Evolutionary conservation across 441 rosid genomes (phyloP).

Genomic region (Brassica balearica): DNA sequence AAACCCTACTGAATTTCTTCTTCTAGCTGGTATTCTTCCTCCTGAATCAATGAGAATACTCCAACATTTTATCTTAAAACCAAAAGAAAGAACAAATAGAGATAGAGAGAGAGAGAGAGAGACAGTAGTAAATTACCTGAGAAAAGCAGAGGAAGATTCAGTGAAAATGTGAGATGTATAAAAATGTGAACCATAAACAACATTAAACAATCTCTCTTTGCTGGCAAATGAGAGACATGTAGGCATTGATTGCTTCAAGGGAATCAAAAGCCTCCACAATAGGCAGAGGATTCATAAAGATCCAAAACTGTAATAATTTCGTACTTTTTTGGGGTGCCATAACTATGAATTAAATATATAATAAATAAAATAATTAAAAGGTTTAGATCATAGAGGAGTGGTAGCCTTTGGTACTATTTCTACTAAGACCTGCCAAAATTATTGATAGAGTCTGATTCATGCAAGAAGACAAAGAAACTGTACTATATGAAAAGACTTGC

Average conservation of each 20-base stretch:
- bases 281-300: slow-evolving; percentile 36
- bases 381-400: slow-evolving; percentile 37
- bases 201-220: slow-evolving; percentile 40
- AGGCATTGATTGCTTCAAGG: slow-evolving; percentile 39
- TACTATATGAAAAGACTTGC: slow-evolving; percentile 41
- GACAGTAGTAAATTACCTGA: slow-evolving; percentile 25
- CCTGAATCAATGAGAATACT: slow-evolving; percentile 17
- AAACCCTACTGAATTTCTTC: slow-evolving; percentile 18
- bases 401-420: slow-evolving; percentile 45
- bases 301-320: slow-evolving; percentile 37
- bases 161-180: slow-evolving; percentile 38
- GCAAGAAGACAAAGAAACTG: slow-evolving; percentile 37
- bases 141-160: slow-evolving; percentile 43
- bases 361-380: slow-evolving; percentile 13
- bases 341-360: slow-evolving; percentile 35
- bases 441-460: slow-evolving; percentile 43
- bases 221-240: slow-evolving; percentile 41
- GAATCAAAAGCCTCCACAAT: slow-evolving; percentile 39
- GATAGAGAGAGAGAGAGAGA: slow-evolving; percentile 4
- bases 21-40: slow-evolving; percentile 11
- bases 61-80: slow-evolving; percentile 19
- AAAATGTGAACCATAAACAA: slow-evolving; percentile 39
- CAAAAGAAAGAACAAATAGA: slow-evolving; percentile 14
- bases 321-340: slow-evolving; percentile 39
- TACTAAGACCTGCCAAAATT: slow-evolving; percentile 42